A percentile compares a stretch with the other conserved stretches of the same genome.
These are phyloP conservation scores for Trichoderma arundinaceum DNA, from an alignment of 2,329 filamentous ascomycete species.

Conservation along the genomic window DNA sequence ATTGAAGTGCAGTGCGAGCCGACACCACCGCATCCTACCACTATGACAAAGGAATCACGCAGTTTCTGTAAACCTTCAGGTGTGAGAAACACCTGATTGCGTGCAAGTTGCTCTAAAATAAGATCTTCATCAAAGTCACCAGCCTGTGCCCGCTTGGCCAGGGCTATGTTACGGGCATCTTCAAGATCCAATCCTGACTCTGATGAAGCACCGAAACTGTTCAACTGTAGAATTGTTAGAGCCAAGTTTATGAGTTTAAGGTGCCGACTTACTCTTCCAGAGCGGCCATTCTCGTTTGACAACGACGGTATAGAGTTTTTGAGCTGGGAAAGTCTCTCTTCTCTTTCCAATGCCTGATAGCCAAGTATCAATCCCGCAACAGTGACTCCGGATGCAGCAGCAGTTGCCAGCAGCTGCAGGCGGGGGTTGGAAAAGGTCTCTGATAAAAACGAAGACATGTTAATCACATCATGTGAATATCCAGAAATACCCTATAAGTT, in stretches of 20 bases:
- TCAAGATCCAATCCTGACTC: slow-evolving; percentile 59
- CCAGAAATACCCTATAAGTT: not conserved
- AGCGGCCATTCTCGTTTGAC: slow-evolving; percentile 33
- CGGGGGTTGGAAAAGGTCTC: slow-evolving; percentile 53
- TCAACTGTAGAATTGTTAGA: slow-evolving; percentile 54
- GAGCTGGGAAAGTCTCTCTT: slow-evolving; percentile 60
- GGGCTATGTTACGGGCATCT: slow-evolving; percentile 62
- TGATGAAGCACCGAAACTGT: slow-evolving; percentile 63
- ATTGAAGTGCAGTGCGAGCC: slow-evolving; percentile 90
- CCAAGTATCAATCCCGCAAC: slow-evolving; percentile 66
- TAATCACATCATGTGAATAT: slow-evolving; percentile 34
- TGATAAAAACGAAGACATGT: slow-evolving; percentile 53
- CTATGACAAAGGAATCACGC: slow-evolving; percentile 79
- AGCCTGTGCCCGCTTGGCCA: slow-evolving; percentile 64
- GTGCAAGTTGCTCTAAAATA: slow-evolving; percentile 90
- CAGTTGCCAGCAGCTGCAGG: slow-evolving; percentile 72
- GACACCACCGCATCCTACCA: slow-evolving; percentile 93
- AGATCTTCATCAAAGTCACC: slow-evolving; percentile 77
- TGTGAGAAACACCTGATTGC: slow-evolving; percentile 89
- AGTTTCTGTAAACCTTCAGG: slow-evolving; percentile 81
- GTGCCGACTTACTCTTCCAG: slow-evolving; percentile 36
- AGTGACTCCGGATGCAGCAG: slow-evolving; percentile 66
- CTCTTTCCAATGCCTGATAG: slow-evolving; percentile 64
- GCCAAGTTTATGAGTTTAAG: not conserved
- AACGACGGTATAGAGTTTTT: slow-evolving; percentile 63